phyloP scores from a whole-genome alignment of 805 yeast genomes.

The Henningerozyma blattae region DNA sequence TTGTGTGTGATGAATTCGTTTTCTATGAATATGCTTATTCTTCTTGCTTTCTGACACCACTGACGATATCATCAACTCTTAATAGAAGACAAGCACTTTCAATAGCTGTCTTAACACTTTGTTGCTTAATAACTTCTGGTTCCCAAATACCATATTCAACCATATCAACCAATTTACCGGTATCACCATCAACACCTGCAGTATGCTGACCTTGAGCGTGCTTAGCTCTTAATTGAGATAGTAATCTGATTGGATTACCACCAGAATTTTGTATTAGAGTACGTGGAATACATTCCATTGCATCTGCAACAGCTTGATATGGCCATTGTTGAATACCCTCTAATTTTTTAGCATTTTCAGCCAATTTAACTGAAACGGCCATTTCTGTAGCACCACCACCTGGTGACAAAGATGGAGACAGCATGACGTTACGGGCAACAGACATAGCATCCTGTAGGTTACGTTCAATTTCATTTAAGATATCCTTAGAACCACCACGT shows the following conservation, averaged over 20 bases:
- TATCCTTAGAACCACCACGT: slow-evolving; percentile 96
- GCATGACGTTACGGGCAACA: slow-evolving; percentile 86
- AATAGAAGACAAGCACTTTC: slow-evolving; percentile 91
- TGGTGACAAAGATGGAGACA: slow-evolving; percentile 90
- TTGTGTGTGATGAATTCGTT: too few species aligned
- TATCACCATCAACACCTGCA: slow-evolving; percentile 89
- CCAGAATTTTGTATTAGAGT: slow-evolving; percentile 97
- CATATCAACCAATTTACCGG: slow-evolving; percentile 93
- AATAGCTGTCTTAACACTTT: slow-evolving; percentile 93
- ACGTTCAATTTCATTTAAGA: slow-evolving; percentile 90
- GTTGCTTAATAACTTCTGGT: slow-evolving; percentile 96
- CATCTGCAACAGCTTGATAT: slow-evolving; percentile 96
- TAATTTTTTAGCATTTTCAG: slow-evolving; percentile 82
- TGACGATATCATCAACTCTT: slow-evolving; percentile 95
- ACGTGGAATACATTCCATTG: slow-evolving; percentile 96
- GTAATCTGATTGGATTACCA: slow-evolving; percentile 82
- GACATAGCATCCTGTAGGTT: slow-evolving; percentile 98
- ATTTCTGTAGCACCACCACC: slow-evolving; percentile 99
- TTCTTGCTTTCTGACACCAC: slow-evolving; percentile 69
- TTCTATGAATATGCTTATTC: too few species aligned
- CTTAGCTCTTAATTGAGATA: slow-evolving; percentile 88
- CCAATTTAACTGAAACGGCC: slow-evolving; percentile 84
- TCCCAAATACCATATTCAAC: slow-evolving; percentile 96
- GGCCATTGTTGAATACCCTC: slow-evolving; percentile 99
- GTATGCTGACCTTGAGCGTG: slow-evolving; percentile 85